Evolutionary conservation across 192 early-diverging fungal species (phyloP), one percentile per base, ranked within the genome.

Genomic region (Dissophora ornata): DNA sequence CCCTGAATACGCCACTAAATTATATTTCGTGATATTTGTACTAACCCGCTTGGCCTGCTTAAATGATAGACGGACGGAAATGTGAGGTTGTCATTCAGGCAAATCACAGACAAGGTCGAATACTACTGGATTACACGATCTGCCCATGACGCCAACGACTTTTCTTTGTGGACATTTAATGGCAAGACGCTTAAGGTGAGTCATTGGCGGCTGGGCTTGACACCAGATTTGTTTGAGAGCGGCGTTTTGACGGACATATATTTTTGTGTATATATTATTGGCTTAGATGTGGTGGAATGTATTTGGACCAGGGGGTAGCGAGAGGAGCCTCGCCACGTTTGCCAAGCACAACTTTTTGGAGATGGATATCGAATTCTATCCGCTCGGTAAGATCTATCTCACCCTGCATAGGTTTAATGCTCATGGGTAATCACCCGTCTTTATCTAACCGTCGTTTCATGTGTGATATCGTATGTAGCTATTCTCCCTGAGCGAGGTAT

Each of bases 341-440:
- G 71, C 71, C 16, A 75, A 75, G 50, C 71, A 75, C 38, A 75
- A 67, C 46, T 79, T 83, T 13, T 62, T 92, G 34, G 71, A 81
- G 24, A 87, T 93, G 51, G 73, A 82, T 16, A 54, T 91, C 10
- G 93, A 94, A 49, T 95, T 90, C 69, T 94, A 93, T 71, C 92
- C 92, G 12, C 80, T 93, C 26, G 84, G 92, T 95, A 81, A 78
- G 71, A 18, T 26, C 4, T 21, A 22, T 42, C 9, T 19, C 7
- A 22, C 16, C 2, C 26, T 57, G 36, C 36, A n/a, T n/a, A n/a
- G n/a, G n/a, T 12, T 38, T 38, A 12, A 38, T 12, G 36, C 36
- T 38, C 12, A 12, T 38, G 36, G 36, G 12, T 38, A n/a, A n/a
- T n/a, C n/a, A n/a, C n/a, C n/a, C n/a, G n/a, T n/a, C n/a, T n/a